Percentiles rank a stretch among this genome's conserved stretches.
phyloP scores from a whole-genome alignment of 139 green algal genomes.

The Chlorella sp. region DNA sequence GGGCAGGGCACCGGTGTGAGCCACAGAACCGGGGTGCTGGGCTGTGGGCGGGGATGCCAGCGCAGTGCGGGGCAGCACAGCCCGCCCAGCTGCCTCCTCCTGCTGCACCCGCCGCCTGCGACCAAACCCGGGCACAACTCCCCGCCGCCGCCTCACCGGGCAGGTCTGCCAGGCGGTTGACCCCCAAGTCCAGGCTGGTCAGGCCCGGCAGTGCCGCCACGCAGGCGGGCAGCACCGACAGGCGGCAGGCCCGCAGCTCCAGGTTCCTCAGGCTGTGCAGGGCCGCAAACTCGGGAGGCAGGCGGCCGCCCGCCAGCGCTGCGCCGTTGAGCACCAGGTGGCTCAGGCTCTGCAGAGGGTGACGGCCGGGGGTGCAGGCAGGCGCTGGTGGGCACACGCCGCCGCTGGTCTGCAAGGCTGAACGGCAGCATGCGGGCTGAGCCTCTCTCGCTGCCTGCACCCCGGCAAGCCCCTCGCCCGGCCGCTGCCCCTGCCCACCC shows the following conservation, averaged over 20 bases:
- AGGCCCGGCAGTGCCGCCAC: slow-evolving; percentile 16
- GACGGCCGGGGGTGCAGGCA: background rate
- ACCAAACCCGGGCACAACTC: too few relatives aligned
- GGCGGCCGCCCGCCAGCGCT: background rate
- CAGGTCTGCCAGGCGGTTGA: slow-evolving; percentile 26
- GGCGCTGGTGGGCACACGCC: background rate
- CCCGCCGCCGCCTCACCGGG: too few relatives aligned
- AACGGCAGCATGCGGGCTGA: background rate
- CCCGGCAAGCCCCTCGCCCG: too few relatives aligned
- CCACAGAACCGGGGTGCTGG: too few relatives aligned
- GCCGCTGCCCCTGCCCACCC: too few relatives aligned
- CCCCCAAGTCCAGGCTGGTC: slow-evolving; percentile 9
- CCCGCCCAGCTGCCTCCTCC: too few relatives aligned
- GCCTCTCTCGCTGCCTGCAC: too few relatives aligned
- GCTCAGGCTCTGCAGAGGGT: background rate
- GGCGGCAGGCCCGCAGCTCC: slow-evolving; percentile 26
- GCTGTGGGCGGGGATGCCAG: too few relatives aligned
- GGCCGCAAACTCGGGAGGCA: slow-evolving; percentile 19
- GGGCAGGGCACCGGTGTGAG: too few relatives aligned
- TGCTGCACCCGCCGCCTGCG: too few relatives aligned
- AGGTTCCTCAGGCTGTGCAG: slow-evolving; percentile 11
- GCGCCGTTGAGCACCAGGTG: slow-evolving; percentile 25
- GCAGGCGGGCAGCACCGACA: slow-evolving; percentile 5
- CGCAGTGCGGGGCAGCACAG: too few relatives aligned
- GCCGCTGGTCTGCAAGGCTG: background rate